phyloP scores from a whole-genome alignment of 805 yeast species.

The Suhomyces prunicola region DNA sequence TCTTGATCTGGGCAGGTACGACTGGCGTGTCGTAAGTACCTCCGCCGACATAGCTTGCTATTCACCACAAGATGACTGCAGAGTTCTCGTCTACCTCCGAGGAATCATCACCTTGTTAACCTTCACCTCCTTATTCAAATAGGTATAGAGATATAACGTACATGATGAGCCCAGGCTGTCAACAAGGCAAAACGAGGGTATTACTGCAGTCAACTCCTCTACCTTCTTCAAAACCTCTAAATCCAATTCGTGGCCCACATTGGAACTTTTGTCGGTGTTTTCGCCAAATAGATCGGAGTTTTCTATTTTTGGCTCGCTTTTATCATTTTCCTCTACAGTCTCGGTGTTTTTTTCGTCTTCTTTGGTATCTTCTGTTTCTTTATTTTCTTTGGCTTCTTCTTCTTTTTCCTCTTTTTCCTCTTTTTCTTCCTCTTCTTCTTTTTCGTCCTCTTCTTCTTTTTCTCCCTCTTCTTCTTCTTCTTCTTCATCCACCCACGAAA shows the following conservation, averaged over 20 bases:
- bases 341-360: neutral
- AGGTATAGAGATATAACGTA: slow-evolving; percentile 80
- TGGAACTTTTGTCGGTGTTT: neutral
- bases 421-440: slow-evolving; percentile 4
- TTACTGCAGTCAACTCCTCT: slow-evolving; percentile 21
- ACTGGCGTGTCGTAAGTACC: too few species aligned
- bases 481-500: slow-evolving; percentile 59
- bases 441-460: slow-evolving; percentile 3
- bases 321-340: slow-evolving; percentile 3
- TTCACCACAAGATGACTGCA: too few species aligned
- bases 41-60: too few species aligned
- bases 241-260: slow-evolving; percentile 7
- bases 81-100: neutral
- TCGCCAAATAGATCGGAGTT: slow-evolving; percentile 11
- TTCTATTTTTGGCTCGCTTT: slow-evolving; percentile 12
- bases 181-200: slow-evolving; percentile 84
- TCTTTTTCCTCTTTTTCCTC: slow-evolving; percentile 4
- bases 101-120: slow-evolving; percentile 71
- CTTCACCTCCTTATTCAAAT: slow-evolving; percentile 76
- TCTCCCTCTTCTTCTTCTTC: slow-evolving; percentile 30
- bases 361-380: too few species aligned
- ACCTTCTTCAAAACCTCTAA: slow-evolving; percentile 13
- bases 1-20: too few species aligned
- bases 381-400: slow-evolving; percentile 1
- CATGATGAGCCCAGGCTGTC: slow-evolving; percentile 81